phyloP scores from a whole-genome alignment of 257 asterid genomes.

The Paulownia fortunei region DNA sequence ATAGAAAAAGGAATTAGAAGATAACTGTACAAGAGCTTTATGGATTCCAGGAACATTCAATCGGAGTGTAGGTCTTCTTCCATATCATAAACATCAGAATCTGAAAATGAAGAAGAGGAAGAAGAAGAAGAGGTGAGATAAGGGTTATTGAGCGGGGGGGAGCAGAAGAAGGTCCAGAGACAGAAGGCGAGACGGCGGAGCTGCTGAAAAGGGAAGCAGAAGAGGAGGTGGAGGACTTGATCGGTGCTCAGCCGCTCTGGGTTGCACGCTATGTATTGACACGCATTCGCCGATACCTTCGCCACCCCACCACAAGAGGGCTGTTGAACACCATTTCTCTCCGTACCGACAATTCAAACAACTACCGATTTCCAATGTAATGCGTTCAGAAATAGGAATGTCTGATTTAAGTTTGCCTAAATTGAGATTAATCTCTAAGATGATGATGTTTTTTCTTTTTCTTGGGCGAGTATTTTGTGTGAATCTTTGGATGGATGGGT shows the following conservation, averaged over 20 bases:
- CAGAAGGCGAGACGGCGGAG: slow-evolving; percentile 73
- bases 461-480: too few relatives aligned
- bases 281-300: slow-evolving; percentile 64
- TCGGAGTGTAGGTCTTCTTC: slow-evolving; percentile 54
- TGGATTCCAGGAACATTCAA: slow-evolving; percentile 28
- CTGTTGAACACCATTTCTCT: slow-evolving; percentile 74
- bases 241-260: slow-evolving; percentile 74
- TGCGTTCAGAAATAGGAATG: too few relatives aligned
- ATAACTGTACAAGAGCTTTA: slow-evolving; percentile 18
- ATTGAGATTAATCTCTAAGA: too few relatives aligned
- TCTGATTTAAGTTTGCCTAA: too few relatives aligned
- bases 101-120: slow-evolving; percentile 32
- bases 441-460: too few relatives aligned
- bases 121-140: slow-evolving; percentile 43
- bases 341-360: too few relatives aligned
- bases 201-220: slow-evolving; percentile 78
- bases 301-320: slow-evolving; percentile 66
- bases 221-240: slow-evolving; percentile 72
- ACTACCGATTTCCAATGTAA: too few relatives aligned
- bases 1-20: not conserved
- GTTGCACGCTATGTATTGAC: slow-evolving; percentile 85
- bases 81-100: slow-evolving; percentile 43
- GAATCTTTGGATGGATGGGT: too few relatives aligned
- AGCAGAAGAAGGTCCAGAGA: slow-evolving; percentile 77
- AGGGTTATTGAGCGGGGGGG: slow-evolving; percentile 46